Conservation (phyloP, 2,329 filamentous ascomycete species). For the Alternaria triticina region DNA sequence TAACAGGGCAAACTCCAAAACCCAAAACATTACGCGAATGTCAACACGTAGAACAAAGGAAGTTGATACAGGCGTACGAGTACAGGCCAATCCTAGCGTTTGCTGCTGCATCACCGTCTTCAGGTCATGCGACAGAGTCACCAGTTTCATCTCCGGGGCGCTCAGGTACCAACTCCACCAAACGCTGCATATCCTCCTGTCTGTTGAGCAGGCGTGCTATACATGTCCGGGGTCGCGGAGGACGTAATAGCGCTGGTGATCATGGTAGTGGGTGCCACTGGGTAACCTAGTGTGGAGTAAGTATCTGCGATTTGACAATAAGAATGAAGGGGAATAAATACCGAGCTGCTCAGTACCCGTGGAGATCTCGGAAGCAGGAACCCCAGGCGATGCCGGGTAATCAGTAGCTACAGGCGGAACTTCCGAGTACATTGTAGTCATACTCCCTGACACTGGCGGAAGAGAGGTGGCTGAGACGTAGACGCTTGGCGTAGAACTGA, state of each 20-base stretch:
- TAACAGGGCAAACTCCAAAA: background rate
- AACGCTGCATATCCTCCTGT: background rate
- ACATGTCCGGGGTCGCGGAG: background rate
- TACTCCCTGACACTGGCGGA: background rate
- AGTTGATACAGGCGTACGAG: background rate
- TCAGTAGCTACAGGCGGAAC: background rate
- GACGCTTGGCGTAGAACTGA: background rate
- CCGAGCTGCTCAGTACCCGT: background rate
- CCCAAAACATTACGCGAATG: background rate
- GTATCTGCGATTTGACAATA: background rate
- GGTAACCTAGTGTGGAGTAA: background rate
- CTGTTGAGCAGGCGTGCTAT: background rate
- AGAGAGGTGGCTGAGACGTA: background rate
- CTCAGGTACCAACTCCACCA: background rate
- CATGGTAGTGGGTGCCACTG: background rate
- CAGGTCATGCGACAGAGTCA: background rate
- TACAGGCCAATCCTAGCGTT: background rate
- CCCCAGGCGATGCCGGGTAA: background rate
- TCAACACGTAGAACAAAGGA: background rate
- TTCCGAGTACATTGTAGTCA: background rate
- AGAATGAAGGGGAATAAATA: background rate
- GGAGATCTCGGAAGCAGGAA: background rate
- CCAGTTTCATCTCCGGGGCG: background rate
- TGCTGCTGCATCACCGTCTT: background rate
- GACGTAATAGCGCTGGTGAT: background rate